These are phyloP conservation scores for Phialophora chinensis DNA, from an alignment of 2,329 filamentous ascomycete genomes.

Conservation along the genomic window DNA sequence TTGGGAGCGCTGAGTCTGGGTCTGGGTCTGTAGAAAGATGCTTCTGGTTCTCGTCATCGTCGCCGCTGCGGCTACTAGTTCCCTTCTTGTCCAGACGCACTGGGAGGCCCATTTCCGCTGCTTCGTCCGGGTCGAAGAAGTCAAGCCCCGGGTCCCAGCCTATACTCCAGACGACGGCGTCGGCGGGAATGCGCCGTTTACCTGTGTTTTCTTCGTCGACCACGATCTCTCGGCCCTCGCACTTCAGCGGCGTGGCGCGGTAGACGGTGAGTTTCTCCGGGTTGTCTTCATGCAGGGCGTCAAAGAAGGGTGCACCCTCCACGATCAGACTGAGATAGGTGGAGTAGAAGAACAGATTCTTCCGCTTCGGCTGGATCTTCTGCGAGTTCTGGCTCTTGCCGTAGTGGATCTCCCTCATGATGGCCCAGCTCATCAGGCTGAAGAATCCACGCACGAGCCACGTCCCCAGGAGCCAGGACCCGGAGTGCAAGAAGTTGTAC, in stretches of 20 bases:
- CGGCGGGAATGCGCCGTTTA: conserved; percentile 1
- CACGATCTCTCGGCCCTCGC: conserved; percentile 11
- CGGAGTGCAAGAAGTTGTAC: conserved; percentile 18
- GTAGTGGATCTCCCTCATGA: conserved; percentile 7
- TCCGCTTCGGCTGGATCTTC: conserved; percentile 11
- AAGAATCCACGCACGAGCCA: conserved; percentile 10
- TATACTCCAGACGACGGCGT: conserved; percentile 12
- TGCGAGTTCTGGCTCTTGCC: conserved; percentile 13
- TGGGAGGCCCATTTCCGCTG: conserved; percentile 6
- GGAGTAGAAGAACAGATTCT: conserved; percentile 6
- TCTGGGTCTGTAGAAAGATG: neutral
- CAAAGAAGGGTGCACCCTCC: conserved; percentile 8
- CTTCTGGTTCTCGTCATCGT: no score
- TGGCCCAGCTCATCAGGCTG: conserved; percentile 8
- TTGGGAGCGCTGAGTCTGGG: neutral
- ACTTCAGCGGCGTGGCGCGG: conserved; percentile 10
- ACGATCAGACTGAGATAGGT: conserved; percentile 15
- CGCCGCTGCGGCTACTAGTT: neutral
- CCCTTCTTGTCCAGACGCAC: conserved; percentile 1
- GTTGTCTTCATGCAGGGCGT: conserved; percentile 16
- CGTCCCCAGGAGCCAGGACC: conserved; percentile 6
- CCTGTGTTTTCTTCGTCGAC: conserved; percentile 10
- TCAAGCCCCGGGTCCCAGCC: conserved; percentile 9
- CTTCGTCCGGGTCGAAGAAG: conserved; percentile 10
- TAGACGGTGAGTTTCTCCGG: conserved; percentile 25